Evolutionary conservation across 1,284 basidiomycete species (phyloP).

Genomic region (Cryptococcus hybrid): DNA sequence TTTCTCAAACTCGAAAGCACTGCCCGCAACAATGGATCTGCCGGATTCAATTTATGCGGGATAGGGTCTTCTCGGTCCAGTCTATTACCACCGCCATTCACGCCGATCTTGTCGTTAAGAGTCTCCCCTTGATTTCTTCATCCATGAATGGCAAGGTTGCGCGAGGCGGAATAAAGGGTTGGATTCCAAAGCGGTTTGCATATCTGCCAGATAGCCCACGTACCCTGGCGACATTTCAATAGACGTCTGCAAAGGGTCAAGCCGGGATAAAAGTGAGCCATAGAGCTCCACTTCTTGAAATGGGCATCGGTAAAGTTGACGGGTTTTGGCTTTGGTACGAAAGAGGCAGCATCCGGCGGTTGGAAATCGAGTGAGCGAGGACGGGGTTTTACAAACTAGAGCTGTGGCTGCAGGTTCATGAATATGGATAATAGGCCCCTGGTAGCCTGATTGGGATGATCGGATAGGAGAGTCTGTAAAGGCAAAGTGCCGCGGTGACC

Average conservation of each 20-base stretch:
- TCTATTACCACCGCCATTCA: slow-evolving; percentile 14
- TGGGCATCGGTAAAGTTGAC: slow-evolving; percentile 22
- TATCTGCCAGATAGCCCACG: slow-evolving; percentile 51
- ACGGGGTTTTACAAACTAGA: slow-evolving; percentile 28
- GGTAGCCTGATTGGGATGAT: slow-evolving; percentile 66
- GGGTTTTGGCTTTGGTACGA: slow-evolving; percentile 11
- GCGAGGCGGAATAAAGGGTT: slow-evolving; percentile 29
- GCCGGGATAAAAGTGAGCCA: slow-evolving; percentile 69
- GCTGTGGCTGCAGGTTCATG: slow-evolving; percentile 21
- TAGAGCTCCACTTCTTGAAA: slow-evolving; percentile 64
- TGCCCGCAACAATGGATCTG: slow-evolving; percentile 70
- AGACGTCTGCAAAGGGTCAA: slow-evolving; percentile 64
- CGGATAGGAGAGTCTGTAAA: slow-evolving; percentile 71
- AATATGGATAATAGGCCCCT: slow-evolving; percentile 60
- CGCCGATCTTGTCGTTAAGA: slow-evolving; percentile 42
- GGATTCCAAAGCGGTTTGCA: slow-evolving; percentile 24
- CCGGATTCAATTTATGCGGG: slow-evolving; percentile 67
- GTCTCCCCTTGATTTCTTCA: slow-evolving; percentile 48
- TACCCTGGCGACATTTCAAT: slow-evolving; percentile 80
- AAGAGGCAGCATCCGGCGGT: neutral
- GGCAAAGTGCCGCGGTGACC: slow-evolving; percentile 70
- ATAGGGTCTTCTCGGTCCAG: slow-evolving; percentile 5
- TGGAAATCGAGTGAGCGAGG: slow-evolving; percentile 41
- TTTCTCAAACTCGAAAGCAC: slow-evolving; percentile 53
- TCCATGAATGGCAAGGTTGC: neutral